Percentiles rank a stretch among this genome's conserved stretches.
phyloP scores from a whole-genome alignment of 2,329 filamentous ascomycete genomes.

The Bipolaris cookei region DNA sequence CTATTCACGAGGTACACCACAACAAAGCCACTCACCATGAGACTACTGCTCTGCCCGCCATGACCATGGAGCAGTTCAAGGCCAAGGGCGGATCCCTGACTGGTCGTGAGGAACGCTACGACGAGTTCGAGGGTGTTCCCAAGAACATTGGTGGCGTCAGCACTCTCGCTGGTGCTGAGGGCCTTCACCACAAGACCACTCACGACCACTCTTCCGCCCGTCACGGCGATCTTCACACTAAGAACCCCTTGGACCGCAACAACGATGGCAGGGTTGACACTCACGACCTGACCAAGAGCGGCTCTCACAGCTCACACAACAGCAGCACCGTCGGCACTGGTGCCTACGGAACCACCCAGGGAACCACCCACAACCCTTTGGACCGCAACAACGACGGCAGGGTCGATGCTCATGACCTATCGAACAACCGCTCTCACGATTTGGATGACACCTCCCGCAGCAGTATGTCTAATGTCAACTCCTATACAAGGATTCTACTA shows the following conservation, averaged over 20 bases:
- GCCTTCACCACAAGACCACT: constrained; percentile 24
- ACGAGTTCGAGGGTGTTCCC: constrained; percentile 68
- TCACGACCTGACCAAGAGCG: constrained; percentile 13
- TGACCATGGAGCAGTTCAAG: constrained; percentile 70
- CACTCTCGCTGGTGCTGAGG: constrained; percentile 25
- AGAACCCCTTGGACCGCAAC: constrained; percentile 18
- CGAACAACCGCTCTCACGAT: constrained; percentile 5
- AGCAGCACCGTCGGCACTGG: neutral
- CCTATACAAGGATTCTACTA: neutral
- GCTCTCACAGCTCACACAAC: neutral
- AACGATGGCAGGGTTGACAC: constrained; percentile 9
- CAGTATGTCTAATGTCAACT: neutral
- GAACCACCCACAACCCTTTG: constrained; percentile 1
- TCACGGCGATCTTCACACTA: constrained; percentile 28
- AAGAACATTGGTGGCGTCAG: constrained; percentile 52
- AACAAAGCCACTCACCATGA: constrained; percentile 70
- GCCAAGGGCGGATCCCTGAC: constrained; percentile 60
- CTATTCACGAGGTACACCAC: constrained; percentile 75
- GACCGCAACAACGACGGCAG: constrained; percentile 12
- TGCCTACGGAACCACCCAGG: neutral
- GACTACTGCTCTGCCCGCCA: constrained; percentile 67
- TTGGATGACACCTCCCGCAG: constrained; percentile 10
- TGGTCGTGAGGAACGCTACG: constrained; percentile 62
- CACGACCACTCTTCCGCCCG: constrained; percentile 19
- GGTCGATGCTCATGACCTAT: constrained; percentile 9